These are phyloP conservation scores for Candida chauliodis DNA, from an alignment of 805 yeast species.

Conservation along the genomic window DNA sequence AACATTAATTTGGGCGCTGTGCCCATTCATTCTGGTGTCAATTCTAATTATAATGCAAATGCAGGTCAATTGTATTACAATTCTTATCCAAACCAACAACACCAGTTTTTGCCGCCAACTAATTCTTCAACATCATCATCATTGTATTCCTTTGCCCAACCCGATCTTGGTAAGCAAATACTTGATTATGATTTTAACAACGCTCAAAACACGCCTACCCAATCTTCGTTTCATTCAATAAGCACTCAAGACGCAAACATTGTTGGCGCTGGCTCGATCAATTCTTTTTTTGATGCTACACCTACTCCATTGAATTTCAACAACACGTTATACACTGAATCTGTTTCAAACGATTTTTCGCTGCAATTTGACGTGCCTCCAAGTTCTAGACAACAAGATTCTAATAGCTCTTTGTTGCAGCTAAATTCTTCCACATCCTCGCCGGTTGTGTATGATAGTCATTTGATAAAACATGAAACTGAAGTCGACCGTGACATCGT, in stretches of 20 bases:
- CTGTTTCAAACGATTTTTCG: not conserved
- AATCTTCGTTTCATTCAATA: conserved; percentile 2
- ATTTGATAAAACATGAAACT: not conserved
- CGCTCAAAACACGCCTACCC: not conserved
- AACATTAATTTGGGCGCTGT: conserved; percentile 8
- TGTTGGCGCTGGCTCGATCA: conserved; percentile 4
- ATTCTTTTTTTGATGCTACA: conserved; percentile 9
- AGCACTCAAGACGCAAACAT: conserved; percentile 1
- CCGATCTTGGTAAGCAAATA: not conserved
- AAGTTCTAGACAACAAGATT: not conserved
- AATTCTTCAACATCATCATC: conserved; percentile 7
- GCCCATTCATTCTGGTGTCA: not conserved
- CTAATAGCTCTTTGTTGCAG: not conserved
- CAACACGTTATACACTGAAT: not conserved
- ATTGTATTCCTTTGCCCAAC: conserved; percentile 7
- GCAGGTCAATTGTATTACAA: conserved; percentile 8
- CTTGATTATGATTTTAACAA: conserved; percentile 4
- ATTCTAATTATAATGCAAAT: conserved; percentile 6
- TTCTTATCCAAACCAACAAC: conserved; percentile 1
- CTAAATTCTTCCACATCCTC: conserved; percentile 4
- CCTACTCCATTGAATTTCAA: conserved; percentile 5
- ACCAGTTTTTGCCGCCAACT: conserved; percentile 8
- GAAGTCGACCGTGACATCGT: not conserved
- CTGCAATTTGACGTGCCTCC: not conserved
- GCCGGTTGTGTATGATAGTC: not conserved